Base-by-base conservation (phyloP, 2,329 filamentous ascomycete genomes). In the Leptographium procerum region DNA sequence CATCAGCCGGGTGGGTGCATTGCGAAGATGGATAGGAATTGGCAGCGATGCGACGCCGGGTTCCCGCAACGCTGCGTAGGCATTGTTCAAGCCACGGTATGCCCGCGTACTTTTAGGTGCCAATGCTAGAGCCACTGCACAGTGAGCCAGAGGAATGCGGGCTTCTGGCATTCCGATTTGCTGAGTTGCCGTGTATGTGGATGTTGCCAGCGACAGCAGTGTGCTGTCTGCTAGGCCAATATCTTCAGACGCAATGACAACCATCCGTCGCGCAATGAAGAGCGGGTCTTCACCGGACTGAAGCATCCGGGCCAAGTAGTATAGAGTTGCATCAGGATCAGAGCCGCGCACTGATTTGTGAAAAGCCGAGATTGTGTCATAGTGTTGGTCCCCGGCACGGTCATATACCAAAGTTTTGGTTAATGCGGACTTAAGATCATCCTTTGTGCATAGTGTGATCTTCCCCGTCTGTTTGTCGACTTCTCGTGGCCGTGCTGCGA, bases 381-480 rank as follows among this genome's bases (percentile, higher is more conserved):
- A 99, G 73, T 97, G 94, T 69, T 96, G 90, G 71, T 99, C 94
- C 56, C 94, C 92, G 0, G 88, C 89, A 57, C 94, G 85, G 71
- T 99, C 94, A 72, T 97, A 97, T 16, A 97, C 91, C 1, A 97
- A 77, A 0, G 92, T 97, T 69, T 91, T 91, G 2, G 92, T 97
- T 11, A 99, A 78, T 2, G 88, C 82, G 1, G 84, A 77, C 69
- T 96, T 96, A 68, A 99, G 83, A 60, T 84, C 82, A 7, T 87
- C 84, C 62, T 86, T 83, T 0, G 89, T 94, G 62, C 87, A 84
- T 11, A 77, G 76, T 0, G 80, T 76, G 8, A 81, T 79, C 34
- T 75, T 79, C 3, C 43, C 31, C 26, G 31, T 14, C 47, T 43
- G 47, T 53, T 34, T 28, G 57, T 59, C 11, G 33, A 24, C 50